phyloP scores from a whole-genome alignment of 768 basidiomycete species.

The Boletus bicolor region DNA sequence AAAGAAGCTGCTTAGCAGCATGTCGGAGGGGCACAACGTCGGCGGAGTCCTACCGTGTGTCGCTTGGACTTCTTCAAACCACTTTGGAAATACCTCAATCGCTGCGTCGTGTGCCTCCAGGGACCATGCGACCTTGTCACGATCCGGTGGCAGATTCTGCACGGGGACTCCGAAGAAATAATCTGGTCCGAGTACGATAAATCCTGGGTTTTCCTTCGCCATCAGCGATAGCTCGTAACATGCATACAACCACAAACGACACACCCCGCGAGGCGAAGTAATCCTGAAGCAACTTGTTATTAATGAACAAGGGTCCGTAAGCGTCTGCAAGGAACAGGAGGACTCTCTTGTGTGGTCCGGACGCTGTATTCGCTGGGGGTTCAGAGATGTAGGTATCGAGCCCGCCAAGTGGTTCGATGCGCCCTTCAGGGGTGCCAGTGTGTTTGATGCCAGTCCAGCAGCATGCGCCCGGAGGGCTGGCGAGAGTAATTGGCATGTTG shows the following conservation, averaged over 20 bases:
- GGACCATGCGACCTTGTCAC: conserved; percentile 44
- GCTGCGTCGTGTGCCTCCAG: conserved; percentile 35
- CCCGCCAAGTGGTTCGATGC: conserved; percentile 42
- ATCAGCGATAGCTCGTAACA: neutral
- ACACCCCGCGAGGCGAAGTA: conserved; percentile 56
- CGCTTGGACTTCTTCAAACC: conserved; percentile 47
- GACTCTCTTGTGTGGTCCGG: conserved; percentile 37
- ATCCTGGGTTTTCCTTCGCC: conserved; percentile 37
- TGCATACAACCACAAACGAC: neutral
- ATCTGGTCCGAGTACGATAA: conserved; percentile 54
- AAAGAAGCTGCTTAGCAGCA: neutral
- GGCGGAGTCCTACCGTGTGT: conserved; percentile 37
- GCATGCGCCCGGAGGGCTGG: conserved; percentile 44
- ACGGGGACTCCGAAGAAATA: conserved; percentile 59
- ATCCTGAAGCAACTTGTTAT: conserved; percentile 57
- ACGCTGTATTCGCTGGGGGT: conserved; percentile 31
- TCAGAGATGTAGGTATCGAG: conserved; percentile 54
- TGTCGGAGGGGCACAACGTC: neutral
- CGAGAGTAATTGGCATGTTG: conserved; percentile 24
- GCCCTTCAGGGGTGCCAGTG: conserved; percentile 45
- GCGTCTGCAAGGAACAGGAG: conserved; percentile 56
- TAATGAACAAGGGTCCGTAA: conserved; percentile 53
- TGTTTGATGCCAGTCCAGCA: conserved; percentile 51
- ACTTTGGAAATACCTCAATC: conserved; percentile 40
- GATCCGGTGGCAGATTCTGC: conserved; percentile 32